Conservation (phyloP, 768 basidiomycete genomes). For the Boletellus emodensis region DNA sequence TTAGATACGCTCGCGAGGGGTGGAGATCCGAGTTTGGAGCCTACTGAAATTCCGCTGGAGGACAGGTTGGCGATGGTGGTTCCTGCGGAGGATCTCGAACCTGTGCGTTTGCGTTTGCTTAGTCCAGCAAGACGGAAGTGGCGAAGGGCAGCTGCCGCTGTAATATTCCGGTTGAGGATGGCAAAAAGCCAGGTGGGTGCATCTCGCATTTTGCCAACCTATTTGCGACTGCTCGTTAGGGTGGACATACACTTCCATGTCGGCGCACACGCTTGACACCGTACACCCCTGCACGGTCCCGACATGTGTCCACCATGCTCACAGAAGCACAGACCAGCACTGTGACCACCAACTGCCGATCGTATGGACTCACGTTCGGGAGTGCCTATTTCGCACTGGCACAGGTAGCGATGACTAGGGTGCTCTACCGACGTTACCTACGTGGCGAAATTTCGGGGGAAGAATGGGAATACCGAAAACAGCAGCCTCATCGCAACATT, state of each 20-base stretch:
- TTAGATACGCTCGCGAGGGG: conserved; percentile 37
- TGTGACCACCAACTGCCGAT: conserved; percentile 39
- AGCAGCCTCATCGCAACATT: conserved; percentile 45
- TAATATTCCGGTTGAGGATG: conserved; percentile 34
- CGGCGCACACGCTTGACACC: conserved; percentile 35
- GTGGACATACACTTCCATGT: conserved; percentile 54
- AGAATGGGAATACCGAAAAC: conserved; percentile 51
- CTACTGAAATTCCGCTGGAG: conserved; percentile 26
- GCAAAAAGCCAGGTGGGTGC: conserved; percentile 35
- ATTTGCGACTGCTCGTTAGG: conserved; percentile 31
- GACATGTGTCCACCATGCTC: conserved; percentile 19
- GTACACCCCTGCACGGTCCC: conserved; percentile 36
- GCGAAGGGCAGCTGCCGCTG: conserved; percentile 40
- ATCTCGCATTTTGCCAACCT: neutral
- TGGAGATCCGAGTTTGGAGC: neutral
- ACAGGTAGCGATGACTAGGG: conserved; percentile 50
- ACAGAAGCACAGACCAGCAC: conserved; percentile 28
- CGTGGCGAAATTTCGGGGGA: conserved; percentile 44
- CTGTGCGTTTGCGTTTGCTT: conserved; percentile 26
- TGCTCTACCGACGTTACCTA: conserved; percentile 45
- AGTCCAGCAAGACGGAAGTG: conserved; percentile 40
- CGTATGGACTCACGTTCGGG: conserved; percentile 46
- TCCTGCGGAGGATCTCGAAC: conserved; percentile 32
- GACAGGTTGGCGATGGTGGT: conserved; percentile 39
- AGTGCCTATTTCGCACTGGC: conserved; percentile 46